These are phyloP conservation scores for Tetrahymena borealis DNA, from an alignment of 73 alveolate species.

Conservation along the genomic window DNA sequence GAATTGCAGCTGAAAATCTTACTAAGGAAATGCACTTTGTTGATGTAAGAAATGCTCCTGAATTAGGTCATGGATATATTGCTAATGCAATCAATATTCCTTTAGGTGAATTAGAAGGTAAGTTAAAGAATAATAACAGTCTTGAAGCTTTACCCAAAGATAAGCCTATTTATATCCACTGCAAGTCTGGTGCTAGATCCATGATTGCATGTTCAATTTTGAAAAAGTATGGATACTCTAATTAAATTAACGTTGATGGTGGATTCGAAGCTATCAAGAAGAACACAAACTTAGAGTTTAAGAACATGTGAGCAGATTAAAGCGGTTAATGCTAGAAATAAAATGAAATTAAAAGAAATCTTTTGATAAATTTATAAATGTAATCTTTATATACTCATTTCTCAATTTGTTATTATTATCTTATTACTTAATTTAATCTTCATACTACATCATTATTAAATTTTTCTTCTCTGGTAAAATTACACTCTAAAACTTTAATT, in stretches of 20 bases:
- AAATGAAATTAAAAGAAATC: not conserved
- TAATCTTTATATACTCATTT: no score
- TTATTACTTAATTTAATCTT: no score
- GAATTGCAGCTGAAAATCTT: not conserved
- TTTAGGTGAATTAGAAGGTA: conserved; percentile 2
- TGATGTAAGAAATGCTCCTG: conserved; percentile 26
- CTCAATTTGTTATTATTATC: no score
- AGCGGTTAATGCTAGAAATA: no score
- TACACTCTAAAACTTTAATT: no score
- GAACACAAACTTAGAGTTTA: not conserved
- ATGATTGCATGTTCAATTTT: conserved; percentile 12
- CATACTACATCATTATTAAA: no score
- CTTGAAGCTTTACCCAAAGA: conserved; percentile 32
- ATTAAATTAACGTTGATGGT: not conserved
- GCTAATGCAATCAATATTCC: conserved; percentile 9
- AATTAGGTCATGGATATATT: conserved; percentile 6
- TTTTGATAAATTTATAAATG: no score
- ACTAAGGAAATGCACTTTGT: conserved; percentile 4
- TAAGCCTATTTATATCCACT: conserved; percentile 16
- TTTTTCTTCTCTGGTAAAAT: no score
- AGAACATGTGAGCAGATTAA: not conserved
- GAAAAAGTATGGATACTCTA: conserved; percentile 12
- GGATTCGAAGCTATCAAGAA: not conserved
- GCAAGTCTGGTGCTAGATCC: conserved; percentile 41
- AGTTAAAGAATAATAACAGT: not conserved